phyloP scores from a whole-genome alignment of 1,139 yeast genomes.

The Sugiyamaella neomexicana region DNA sequence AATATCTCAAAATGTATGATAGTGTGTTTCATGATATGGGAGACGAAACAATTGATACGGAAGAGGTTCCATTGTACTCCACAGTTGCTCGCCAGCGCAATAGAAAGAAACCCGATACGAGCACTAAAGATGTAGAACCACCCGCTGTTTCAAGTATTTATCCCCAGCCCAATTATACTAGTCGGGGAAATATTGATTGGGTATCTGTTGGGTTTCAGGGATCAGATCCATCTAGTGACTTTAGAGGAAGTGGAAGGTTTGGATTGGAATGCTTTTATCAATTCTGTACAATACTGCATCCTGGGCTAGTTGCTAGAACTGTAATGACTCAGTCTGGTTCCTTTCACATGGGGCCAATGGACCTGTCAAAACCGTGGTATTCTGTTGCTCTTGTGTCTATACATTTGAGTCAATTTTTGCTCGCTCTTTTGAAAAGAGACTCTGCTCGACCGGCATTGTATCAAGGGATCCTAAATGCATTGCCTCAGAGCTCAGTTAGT shows the following conservation, averaged over 20 bases:
- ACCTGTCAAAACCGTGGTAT: conserved; percentile 38
- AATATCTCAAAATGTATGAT: conserved; percentile 19
- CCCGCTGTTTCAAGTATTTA: background rate
- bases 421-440: conserved; percentile 22
- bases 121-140: background rate
- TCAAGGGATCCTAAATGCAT: background rate
- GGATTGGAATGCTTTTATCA: conserved; percentile 36
- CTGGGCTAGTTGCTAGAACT: conserved; percentile 18
- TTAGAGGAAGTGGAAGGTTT: conserved; percentile 41
- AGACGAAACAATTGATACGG: background rate
- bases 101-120: background rate
- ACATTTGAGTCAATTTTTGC: conserved; percentile 35
- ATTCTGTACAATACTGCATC: conserved; percentile 26
- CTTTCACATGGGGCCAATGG: conserved; percentile 15
- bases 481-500: background rate
- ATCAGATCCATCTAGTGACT: conserved; percentile 41
- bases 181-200: conserved; percentile 36
- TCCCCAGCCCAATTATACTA: conserved; percentile 6
- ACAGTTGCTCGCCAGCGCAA: background rate
- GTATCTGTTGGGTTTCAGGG: conserved; percentile 44
- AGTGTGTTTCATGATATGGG: conserved; percentile 11
- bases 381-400: conserved; percentile 43
- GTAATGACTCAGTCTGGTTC: conserved; percentile 36
- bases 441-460: conserved; percentile 4
- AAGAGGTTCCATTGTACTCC: background rate